Evolutionary conservation across 345 rosid genomes (phyloP), one percentile per base, ranked within the genome.

Genomic region (Garcia nutans): DNA sequence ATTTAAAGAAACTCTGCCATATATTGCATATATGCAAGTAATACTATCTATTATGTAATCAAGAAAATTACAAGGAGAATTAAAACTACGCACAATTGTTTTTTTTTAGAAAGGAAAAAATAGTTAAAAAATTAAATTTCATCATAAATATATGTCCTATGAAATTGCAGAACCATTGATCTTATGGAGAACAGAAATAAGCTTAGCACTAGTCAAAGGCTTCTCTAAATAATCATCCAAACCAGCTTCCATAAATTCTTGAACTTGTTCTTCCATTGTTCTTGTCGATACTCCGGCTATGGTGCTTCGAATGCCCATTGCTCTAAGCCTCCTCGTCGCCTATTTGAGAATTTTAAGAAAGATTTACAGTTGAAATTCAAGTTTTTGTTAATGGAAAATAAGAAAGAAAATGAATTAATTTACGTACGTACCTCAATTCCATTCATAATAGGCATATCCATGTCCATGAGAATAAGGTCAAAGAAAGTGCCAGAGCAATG

Each of bases 361-460:
- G 6, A 37, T 37, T 37, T 45, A 45, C 10, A 7, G 12, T 8
- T 47, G 10, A 47, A 47, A 47, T 1, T 47, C 50, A 10, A 37
- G 41, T 37, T 37, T 37, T 37, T 0, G 0, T 37, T 37, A 6
- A 5, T 4, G 7, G 6, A 37, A 37, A 37, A 0, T 0, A 5
- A 37, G 6, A 5, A 37, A 6, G 20, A 5, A 20, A 19, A 0
- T 28, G 31, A 2, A 28, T 28, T 28, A 28, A 28, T 28, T 28
- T 28, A 28, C 31, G 31, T 28, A 28, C 31, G 5, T 85, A 92
- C 98, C 96, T 89, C 84, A 52, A 90, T 80, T 76, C 97, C 98
- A 58, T 92, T 87, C 97, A 92, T 89, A 77, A 91, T 15, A 8
- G 97, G 98, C 98, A 94, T 94, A 33, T 94, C 97, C 86, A 81